phyloP scores from a whole-genome alignment of 768 basidiomycete genomes.

The Leucocoprinus leucothites region DNA sequence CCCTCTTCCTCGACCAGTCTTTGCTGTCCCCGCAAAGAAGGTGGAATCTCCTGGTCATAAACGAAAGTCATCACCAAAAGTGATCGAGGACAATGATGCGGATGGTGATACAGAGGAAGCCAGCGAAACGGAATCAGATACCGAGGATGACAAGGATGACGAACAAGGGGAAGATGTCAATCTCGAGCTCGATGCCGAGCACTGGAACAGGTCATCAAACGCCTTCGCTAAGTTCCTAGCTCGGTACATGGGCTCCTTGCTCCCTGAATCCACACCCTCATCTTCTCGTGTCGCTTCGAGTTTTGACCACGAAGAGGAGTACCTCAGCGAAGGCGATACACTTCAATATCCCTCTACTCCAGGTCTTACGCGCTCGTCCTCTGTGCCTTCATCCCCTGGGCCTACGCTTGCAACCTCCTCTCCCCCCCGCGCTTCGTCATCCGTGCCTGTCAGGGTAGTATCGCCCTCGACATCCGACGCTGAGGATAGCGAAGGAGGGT shows the following conservation, averaged over 20 bases:
- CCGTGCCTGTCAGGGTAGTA: constrained; percentile 7
- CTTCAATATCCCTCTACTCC: constrained; percentile 18
- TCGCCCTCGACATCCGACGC: constrained; percentile 13
- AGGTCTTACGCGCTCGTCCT: constrained; percentile 14
- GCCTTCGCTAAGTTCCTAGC: constrained; percentile 29
- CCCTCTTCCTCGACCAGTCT: constrained; percentile 20
- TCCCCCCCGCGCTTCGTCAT: constrained; percentile 7
- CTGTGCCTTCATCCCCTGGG: constrained; percentile 13
- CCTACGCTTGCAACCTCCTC: constrained; percentile 4
- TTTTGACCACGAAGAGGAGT: constrained; percentile 22
- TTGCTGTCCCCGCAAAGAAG: constrained; percentile 16
- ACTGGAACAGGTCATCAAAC: constrained; percentile 29
- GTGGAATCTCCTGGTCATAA: constrained; percentile 10
- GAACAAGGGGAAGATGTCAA: constrained; percentile 17
- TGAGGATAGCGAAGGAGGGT: constrained; percentile 12
- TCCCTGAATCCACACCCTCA: not conserved
- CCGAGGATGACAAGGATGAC: constrained; percentile 12
- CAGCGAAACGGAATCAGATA: constrained; percentile 3
- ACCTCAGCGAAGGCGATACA: constrained; percentile 14
- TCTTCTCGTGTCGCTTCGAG: not conserved
- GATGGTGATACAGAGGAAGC: constrained; percentile 23
- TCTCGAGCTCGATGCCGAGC: constrained; percentile 12
- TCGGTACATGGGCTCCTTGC: constrained; percentile 20
- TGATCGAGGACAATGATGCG: constrained; percentile 17
- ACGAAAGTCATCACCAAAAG: constrained; percentile 2